Evolutionary conservation across 2,329 filamentous ascomycete species (phyloP).

Genomic region (Fusarium clavum): DNA sequence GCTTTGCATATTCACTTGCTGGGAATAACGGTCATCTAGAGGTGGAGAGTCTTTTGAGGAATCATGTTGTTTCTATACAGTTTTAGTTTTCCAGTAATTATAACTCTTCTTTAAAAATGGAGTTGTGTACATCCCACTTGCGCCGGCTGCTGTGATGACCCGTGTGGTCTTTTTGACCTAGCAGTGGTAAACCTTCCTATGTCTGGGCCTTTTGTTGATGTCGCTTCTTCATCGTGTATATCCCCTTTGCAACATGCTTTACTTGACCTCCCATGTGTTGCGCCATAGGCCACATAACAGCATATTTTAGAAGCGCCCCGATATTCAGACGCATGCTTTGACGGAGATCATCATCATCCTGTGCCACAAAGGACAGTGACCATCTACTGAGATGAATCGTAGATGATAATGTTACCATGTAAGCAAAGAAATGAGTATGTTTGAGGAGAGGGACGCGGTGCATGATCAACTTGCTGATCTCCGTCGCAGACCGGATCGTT

Average conservation of each 20-base stretch:
- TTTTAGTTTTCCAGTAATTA: no score
- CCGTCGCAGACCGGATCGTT: conserved; percentile 2
- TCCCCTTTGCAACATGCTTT: conserved; percentile 3
- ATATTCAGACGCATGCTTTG: neutral
- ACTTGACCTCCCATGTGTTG: neutral
- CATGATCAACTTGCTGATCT: conserved; percentile 4
- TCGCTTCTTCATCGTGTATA: neutral
- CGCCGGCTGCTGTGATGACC: no score
- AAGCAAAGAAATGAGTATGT: conserved; percentile 12
- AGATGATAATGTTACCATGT: conserved; percentile 13
- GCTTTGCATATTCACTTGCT: no score
- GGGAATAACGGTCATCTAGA: no score
- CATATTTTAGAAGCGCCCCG: neutral
- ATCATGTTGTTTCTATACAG: no score
- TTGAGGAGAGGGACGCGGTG: neutral
- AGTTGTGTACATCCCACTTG: no score
- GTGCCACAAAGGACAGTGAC: conserved; percentile 4
- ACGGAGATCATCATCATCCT: conserved; percentile 2
- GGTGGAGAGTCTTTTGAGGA: no score
- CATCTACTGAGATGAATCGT: conserved; percentile 16
- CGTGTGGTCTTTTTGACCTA: neutral
- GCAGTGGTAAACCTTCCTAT: no score
- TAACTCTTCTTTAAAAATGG: no score
- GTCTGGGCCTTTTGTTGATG: neutral
- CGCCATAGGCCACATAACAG: conserved; percentile 8